Conservation (phyloP, 129 eudicot genomes). For the Escallonia rubra region DNA sequence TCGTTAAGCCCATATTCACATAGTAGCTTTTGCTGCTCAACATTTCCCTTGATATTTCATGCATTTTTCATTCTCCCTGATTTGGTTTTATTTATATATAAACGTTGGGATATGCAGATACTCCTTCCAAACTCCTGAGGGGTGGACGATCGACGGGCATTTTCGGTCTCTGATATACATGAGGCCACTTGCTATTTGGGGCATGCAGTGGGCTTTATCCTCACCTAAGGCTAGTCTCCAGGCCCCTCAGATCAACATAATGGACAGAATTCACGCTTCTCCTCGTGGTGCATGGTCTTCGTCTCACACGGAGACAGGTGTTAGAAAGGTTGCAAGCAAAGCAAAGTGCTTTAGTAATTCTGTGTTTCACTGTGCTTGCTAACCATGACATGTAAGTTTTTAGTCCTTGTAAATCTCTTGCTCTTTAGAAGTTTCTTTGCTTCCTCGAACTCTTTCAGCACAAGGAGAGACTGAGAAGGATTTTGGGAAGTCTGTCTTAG, state of each 20-base stretch:
- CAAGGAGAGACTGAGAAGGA: not conserved
- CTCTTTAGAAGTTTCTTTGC: not conserved
- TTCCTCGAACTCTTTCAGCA: not conserved
- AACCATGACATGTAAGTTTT: slow-evolving; percentile 1
- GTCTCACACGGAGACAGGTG: slow-evolving; percentile 32
- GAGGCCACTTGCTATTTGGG: slow-evolving; percentile 97
- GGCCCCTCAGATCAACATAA: slow-evolving; percentile 62
- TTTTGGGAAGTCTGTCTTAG: not conserved
- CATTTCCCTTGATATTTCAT: too few species aligned
- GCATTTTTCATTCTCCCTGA: too few species aligned
- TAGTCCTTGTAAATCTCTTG: not conserved
- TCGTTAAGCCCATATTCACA: too few species aligned
- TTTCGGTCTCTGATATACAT: slow-evolving; percentile 86
- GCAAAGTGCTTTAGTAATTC: slow-evolving; percentile 59
- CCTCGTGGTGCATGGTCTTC: slow-evolving; percentile 12
- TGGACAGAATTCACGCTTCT: slow-evolving; percentile 54
- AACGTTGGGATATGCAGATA: slow-evolving; percentile 40
- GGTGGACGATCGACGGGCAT: slow-evolving; percentile 90
- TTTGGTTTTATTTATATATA: not conserved
- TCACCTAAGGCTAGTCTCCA: slow-evolving; percentile 42
- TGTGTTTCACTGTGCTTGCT: slow-evolving; percentile 65
- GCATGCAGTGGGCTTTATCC: slow-evolving; percentile 85
- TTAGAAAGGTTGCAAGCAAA: slow-evolving; percentile 42
- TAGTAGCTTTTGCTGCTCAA: too few species aligned
- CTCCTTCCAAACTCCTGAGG: slow-evolving; percentile 94